A percentile compares a stretch with the other conserved stretches of the same genome.
These are phyloP conservation scores for Globisporangium carolinianum DNA, from an alignment of 352 stramenopile genomes.

Conservation along the genomic window DNA sequence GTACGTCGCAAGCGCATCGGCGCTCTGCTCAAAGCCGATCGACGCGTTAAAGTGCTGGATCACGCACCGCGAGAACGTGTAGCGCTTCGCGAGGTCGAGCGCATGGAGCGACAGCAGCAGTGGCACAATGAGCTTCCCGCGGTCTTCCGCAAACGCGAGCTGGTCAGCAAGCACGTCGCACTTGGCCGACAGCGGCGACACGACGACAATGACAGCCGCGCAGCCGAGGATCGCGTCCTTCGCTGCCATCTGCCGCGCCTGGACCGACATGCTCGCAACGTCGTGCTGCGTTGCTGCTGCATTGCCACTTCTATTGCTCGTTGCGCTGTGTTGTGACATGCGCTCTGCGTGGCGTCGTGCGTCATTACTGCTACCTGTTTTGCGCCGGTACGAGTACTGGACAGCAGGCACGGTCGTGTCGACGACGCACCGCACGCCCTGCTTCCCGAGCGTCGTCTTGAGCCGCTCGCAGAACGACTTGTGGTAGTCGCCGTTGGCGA, in stretches of 20 bases:
- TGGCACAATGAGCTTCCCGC: conserved; percentile 63
- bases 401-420: conserved; percentile 45
- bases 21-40: conserved; percentile 67
- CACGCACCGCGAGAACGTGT: conserved; percentile 71
- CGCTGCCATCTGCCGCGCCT: conserved; percentile 57
- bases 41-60: conserved; percentile 78
- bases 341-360: conserved; percentile 8
- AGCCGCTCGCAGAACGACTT: conserved; percentile 52
- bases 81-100: conserved; percentile 68
- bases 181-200: conserved; percentile 59
- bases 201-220: conserved; percentile 55
- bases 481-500: conserved; percentile 72
- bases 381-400: conserved; percentile 26
- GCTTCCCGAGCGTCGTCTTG: conserved; percentile 45
- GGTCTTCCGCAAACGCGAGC: conserved; percentile 76
- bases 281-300: conserved; percentile 2
- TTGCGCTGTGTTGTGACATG: not conserved
- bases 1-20: conserved; percentile 45
- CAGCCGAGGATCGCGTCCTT: conserved; percentile 73
- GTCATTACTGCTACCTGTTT: not conserved
- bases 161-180: conserved; percentile 71
- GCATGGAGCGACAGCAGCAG: conserved; percentile 67
- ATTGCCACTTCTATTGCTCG: no score
- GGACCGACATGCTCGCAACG: conserved; percentile 21
- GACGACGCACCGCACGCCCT: conserved; percentile 50